Base-by-base conservation (phyloP, 495 filamentous ascomycete genomes). In the Rusavskia elegans region DNA sequence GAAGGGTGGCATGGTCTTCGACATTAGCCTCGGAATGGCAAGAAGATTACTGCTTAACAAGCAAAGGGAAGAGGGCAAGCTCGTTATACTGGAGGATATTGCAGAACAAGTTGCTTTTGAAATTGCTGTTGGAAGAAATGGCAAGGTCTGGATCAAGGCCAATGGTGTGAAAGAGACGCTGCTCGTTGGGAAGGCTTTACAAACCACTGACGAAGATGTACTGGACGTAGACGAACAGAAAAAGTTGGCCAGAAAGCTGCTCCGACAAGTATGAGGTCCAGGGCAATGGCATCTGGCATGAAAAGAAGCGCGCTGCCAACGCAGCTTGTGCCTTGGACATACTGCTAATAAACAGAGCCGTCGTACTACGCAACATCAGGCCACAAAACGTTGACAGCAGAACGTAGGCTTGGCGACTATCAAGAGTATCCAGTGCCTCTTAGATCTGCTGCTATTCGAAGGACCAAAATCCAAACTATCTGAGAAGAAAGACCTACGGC, bases 61-160 rank as follows among this genome's bases (percentile, higher is more conserved):
- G 52, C 75, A 78, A n/a, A 68, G 72, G 29, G 76, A 80, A 52
- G 79, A 82, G 21, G 79, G 74, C 48, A 74, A 85, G 3, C 72
- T 90, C 27, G 77, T 72, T 5, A 64, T 97, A 19, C 64, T 97
- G 48, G 87, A 94, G 53, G 85, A 88, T 59, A 67, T 97, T n/a
- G 89, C 82, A 16, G 80, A 76, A 59, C 84, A 80, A 41, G 72
- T 82, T 46, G 70, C 90, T 41, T 98, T 96, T 67, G 92, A 98
- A 71, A 81, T 92, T 53, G 92, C 92, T 4, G 87, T 95, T 25
- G 93, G 93, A 21, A 80, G 89, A 63, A 98, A 98, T 65, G 92
- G 92, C 20, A 84, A 78, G 69, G 76, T 96, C 36, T 96, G 92
- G 92, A 82, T 97, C 17, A 78, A 87, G 57, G 78, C 81, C 46